Conservation (phyloP, 345 rosid species). For the Populus tremula region DNA sequence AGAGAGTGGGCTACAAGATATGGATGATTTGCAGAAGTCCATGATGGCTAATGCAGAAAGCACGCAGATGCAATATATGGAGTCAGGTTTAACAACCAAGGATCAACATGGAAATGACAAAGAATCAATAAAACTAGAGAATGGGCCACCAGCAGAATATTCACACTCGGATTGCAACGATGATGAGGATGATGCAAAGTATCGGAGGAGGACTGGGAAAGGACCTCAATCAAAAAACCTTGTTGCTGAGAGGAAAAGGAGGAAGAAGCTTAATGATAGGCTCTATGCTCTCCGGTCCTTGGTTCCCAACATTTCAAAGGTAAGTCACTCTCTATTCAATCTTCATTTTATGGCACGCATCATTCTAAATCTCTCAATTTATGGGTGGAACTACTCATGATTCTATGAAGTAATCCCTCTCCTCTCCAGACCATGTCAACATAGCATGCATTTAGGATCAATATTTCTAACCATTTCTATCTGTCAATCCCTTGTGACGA, state of each 20-base stretch:
- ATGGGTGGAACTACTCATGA: background rate
- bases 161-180: conserved; percentile 74
- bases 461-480: no score
- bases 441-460: no score
- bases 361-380: background rate
- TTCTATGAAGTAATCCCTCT: no score
- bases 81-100: conserved; percentile 28
- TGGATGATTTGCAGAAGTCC: conserved; percentile 23
- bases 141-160: conserved; percentile 43
- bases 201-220: conserved; percentile 46
- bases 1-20: conserved; percentile 36
- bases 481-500: no score
- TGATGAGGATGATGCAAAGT: conserved; percentile 60
- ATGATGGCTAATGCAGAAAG: conserved; percentile 15
- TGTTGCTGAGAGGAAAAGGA: conserved; percentile 79
- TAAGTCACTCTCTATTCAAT: conserved; percentile 9
- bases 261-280: conserved; percentile 90
- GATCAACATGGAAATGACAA: conserved; percentile 36
- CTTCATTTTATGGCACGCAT: no score
- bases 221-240: conserved; percentile 73
- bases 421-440: no score
- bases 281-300: conserved; percentile 72
- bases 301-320: conserved; percentile 85
- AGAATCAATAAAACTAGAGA: conserved; percentile 46
- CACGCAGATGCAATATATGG: conserved; percentile 33